Evolutionary conservation across 768 basidiomycete genomes (phyloP), one percentile per base, ranked within the genome.

Genomic region (Mycena latifolia): DNA sequence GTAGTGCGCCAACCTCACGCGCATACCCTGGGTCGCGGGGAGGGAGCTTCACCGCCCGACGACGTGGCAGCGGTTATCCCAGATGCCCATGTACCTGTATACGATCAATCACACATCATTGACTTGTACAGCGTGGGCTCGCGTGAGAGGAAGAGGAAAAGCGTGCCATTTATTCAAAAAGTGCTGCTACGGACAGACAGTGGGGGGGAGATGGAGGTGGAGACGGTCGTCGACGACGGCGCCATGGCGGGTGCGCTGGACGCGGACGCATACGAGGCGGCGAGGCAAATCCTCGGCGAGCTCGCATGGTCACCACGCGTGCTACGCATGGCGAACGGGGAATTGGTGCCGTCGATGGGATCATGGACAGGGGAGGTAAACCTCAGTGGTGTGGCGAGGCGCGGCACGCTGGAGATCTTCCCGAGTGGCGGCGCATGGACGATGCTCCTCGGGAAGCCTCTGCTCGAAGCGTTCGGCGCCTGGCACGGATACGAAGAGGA

Each of bases 291-390:
- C 27, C 50, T 71, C 17, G 39, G 46, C 4, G 27, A 20, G 41
- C 48, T 55, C 2, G 7, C 17, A 5, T 22, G 31, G 31, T 55
- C 65, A 20, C 3, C 27, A n/a, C 56, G 54, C 14, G 39, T 59
- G 18, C 43, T 70, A 3, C 69, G 66, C 27, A 72, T 72, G 71
- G 71, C 71, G 24, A 50, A 72, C 37, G 69, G 71, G 3, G 28
- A 35, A 0, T 8, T 70, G 12, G 55, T 70, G 12, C 55, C 65
- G 33, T 66, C 71, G 27, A 27, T 11, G 3, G 71, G 60, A 25
- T 12, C n/a, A 17, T 72, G 71, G 71, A 47, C 20, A 6, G 71
- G 71, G 17, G 33, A 11, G 11, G 54, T 71, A 6, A 17, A 7
- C n/a, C 15, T 72, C 18, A 57, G 54, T 8, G 67, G 63, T 4